Evolutionary conservation across 2,329 filamentous ascomycete species (phyloP), one percentile per base, ranked within the genome.

Genomic region (Corinectria fuckeliana): DNA sequence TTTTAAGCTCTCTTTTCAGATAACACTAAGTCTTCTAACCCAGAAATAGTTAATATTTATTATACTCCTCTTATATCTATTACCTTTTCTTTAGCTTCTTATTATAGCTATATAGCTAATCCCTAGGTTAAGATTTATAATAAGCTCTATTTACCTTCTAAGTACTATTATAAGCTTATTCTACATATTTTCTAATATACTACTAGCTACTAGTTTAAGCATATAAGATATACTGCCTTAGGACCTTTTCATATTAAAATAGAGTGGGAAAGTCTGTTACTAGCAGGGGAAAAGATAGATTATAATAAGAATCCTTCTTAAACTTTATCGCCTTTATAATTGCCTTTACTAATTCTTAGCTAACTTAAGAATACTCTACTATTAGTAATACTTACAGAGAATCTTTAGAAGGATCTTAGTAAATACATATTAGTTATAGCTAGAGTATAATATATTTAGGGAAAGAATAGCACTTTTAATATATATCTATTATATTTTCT

Each of bases 1-100:
- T 60, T 56, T 30, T 23, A 36, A 18, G 23, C 23, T 13, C 28
- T 39, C 11, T 21, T 26, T 9, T 38, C 11, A 10, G 50, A 23
- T 30, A 28, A 48, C n/a, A 21, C 41, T 10, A 5, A 18, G n/a
- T 18, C 42, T 18, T 32, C 20, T 5, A 16, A 28, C 14, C 52
- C 52, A 5, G 23, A 32, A 42, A 30, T 39, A n/a, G 32, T 55
- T 13, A 23, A 55, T 28, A 26, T 49, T 20, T 23, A 23, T 11
- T 14, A 55, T 18, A 48, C 16, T 28, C 42, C 42, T 14, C 14
- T 16, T 21, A 48, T 55, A 13, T 36, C 32, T 16, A n/a, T 36
- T 36, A 49, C 42, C 32, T 49, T 55, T 14, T 48, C 42, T 34
- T 49, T 55, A 23, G 16, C n/a, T 20, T 30, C 52, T 13, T 16